Base-by-base conservation (phyloP, 2,329 filamentous ascomycete genomes). In the Colletotrichum sp. region DNA sequence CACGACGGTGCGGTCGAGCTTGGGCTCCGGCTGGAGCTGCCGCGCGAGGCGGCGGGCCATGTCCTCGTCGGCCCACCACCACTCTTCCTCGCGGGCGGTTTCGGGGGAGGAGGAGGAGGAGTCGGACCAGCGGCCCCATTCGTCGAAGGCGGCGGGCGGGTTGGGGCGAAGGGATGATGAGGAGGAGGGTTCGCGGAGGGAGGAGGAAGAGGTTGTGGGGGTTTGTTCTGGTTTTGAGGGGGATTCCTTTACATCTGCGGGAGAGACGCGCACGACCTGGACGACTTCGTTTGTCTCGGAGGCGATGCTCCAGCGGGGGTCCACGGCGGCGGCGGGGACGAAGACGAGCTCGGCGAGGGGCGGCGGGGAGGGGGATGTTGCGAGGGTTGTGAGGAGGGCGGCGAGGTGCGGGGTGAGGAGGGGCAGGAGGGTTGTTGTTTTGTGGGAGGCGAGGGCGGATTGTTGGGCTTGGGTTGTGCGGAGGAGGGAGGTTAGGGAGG, bases 61-160 rank as follows among this genome's bases (percentile, higher is more conserved):
- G 3, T 79, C 81, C 72, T 87, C 87, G 63, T 90, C 87, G 2
- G 77, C 78, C 85, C 87, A 91, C 88, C 89, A 91, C 72, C 86
- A 83, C 59, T 48, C 16, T 36, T 4, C 77, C 59, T 9, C 21
- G 5, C 13, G 10, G 21, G 4, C 7, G 7, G 24, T 4, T 24
- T 69, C 59, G 2, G 43, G 43, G 10, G 43, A 48, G 9, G 39
- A 12, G 43, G 43, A 52, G 18, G 43, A 48, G 43, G 43, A 52
- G 43, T 74, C 34, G 65, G 12, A 75, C 74, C 4, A 89, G 24
- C 87, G 82, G 1, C 87, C 87, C 87, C 87, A 89, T 26, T 87
- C 88, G 61, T 85, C 85, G 61, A 89, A 89, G 4, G 84, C 83
- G 32, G 69, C 61, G 0, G 71, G 24, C 9, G 75, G 16, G n/a